Conservation (phyloP, 257 asterid genomes). For the Dorcoceras hygrometricum region DNA sequence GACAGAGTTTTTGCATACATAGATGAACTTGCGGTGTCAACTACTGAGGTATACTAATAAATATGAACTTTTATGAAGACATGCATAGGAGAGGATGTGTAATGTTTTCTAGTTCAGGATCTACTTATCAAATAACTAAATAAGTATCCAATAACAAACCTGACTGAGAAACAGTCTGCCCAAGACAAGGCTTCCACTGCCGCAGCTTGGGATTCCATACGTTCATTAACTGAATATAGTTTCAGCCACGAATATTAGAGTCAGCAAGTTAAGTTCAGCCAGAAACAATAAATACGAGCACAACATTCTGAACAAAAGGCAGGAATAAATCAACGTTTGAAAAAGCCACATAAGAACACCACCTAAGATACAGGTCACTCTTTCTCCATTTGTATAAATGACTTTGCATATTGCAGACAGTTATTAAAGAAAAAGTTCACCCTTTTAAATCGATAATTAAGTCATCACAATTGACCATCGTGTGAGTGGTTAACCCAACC, state of each 20-base stretch:
- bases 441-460: not conserved
- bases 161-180: conserved; percentile 58
- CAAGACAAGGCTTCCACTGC: conserved; percentile 92
- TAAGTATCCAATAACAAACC: conserved; percentile 39
- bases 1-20: too few species aligned
- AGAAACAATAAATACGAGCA: not conserved
- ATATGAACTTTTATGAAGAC: not conserved
- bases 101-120: conserved; percentile 4
- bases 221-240: conserved; percentile 60
- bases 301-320: conserved; percentile 4
- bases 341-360: conserved; percentile 10
- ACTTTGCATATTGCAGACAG: too few species aligned
- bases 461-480: not conserved
- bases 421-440: not conserved
- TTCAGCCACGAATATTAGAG: conserved; percentile 14
- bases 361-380: not conserved
- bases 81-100: not conserved
- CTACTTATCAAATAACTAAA: not conserved
- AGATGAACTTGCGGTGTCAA: too few species aligned
- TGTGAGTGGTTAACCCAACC: not conserved
- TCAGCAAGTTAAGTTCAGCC: conserved; percentile 12
- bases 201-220: conserved; percentile 80
- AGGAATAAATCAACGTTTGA: not conserved
- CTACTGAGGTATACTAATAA: not conserved
- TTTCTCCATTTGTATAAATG: not conserved